Conservation (phyloP, 345 rosid species). For the Eucalyptus regnans region DNA sequence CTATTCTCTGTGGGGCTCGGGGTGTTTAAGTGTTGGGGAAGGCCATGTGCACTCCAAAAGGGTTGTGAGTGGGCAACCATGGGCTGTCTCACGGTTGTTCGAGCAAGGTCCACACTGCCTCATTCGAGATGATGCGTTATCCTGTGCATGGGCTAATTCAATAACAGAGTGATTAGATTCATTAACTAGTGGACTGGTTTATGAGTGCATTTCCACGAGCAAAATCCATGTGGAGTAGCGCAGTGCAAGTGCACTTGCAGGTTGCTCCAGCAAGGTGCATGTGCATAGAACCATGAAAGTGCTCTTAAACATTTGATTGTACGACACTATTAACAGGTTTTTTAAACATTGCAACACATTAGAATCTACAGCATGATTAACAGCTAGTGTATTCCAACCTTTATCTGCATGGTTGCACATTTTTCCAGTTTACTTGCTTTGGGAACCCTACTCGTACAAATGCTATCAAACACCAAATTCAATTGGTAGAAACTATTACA, state of each 20-base stretch:
- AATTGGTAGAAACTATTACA: background rate
- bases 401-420: background rate
- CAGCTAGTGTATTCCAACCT: background rate
- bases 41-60: background rate
- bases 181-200: background rate
- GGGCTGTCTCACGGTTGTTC: background rate
- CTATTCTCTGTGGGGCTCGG: background rate
- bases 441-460: background rate
- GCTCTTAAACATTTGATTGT: background rate
- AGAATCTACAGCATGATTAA: background rate
- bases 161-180: background rate
- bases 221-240: background rate
- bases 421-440: background rate
- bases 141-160: background rate
- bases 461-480: background rate
- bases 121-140: background rate
- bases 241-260: background rate
- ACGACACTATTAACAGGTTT: background rate
- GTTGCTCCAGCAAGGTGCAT: background rate
- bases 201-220: background rate
- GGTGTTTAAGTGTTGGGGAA: background rate
- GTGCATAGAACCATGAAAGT: background rate
- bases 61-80: background rate
- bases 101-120: background rate
- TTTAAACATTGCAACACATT: background rate